Evolutionary conservation across 1,284 basidiomycete genomes (phyloP), one percentile per base, ranked within the genome.

Genomic region (Ustilago hordei): DNA sequence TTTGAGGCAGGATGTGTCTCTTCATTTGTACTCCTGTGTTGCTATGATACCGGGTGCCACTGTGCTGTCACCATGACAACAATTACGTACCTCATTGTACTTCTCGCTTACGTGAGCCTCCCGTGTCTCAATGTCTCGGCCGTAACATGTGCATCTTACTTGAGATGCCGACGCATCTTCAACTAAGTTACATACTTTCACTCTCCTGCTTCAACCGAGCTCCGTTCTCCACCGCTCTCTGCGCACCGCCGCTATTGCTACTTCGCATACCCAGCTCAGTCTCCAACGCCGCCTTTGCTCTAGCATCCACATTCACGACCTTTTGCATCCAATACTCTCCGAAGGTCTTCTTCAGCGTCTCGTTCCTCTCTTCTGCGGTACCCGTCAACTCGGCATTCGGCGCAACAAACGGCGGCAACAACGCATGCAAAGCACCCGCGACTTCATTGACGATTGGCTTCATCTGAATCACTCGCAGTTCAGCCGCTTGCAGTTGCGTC

Each of bases 261-360:
- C 36, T 59, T 9, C 69, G 56, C 64, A 78, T 69, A 3, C 70
- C 70, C 38, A 73, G 31, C 39, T 74, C 75, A 11, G 64, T 74
- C 64, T 78, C 75, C 36, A 78, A 64, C 9, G 75, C 75, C 7
- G 64, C 53, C 32, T 67, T 65, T 17, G 75, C 75, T 35, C 67
- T 69, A 3, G 31, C 45, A 47, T 81, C 79, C 1, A 60, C 59
- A 8, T 43, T 32, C 2, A 77, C 53, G 8, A 78, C 63, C 47
- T 61, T 61, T 9, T 64, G 45, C 60, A 69, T 62, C 81, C 81
- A 80, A 55, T 67, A 80, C 36, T 50, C 47, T 17, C 81, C 76
- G 54, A 70, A 79, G 2, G 55, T 57, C 7, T 35, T 32, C 36
- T 50, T 35, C 3, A 75, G 54, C 13, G n/a, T 68, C 32, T 63